A percentile compares a stretch with the other conserved stretches of the same genome.
These are phyloP conservation scores for Amyloporia xantha DNA, from an alignment of 768 basidiomycete genomes.

Conservation along the genomic window DNA sequence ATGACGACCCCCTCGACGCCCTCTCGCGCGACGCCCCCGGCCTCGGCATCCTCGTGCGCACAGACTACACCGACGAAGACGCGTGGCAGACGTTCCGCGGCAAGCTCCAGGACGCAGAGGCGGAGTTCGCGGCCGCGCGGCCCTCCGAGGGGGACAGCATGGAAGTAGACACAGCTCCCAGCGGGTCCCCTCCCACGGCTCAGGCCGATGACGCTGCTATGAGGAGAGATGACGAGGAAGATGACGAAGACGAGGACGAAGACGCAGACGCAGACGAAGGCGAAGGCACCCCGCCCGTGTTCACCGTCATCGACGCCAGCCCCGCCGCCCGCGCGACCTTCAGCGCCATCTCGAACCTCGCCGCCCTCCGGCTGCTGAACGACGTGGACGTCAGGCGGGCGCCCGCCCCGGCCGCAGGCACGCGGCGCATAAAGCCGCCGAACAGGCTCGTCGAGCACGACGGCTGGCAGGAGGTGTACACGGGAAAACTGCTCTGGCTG, in stretches of 20 bases:
- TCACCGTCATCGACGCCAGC: constrained; percentile 44
- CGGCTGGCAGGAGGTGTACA: constrained; percentile 71
- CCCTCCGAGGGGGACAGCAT: constrained; percentile 18
- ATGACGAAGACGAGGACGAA: constrained; percentile 27
- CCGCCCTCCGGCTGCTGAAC: constrained; percentile 61
- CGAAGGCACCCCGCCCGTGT: constrained; percentile 29
- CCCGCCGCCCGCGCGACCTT: constrained; percentile 37
- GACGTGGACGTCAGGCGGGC: constrained; percentile 59
- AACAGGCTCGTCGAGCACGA: constrained; percentile 55
- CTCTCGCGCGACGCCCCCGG: constrained; percentile 39
- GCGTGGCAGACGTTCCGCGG: constrained; percentile 55
- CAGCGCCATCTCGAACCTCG: constrained; percentile 53
- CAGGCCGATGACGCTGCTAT: constrained; percentile 21
- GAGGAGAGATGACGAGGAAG: constrained; percentile 14
- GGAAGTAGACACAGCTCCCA: constrained; percentile 18
- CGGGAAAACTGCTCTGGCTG: constrained; percentile 65
- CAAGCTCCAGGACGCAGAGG: constrained; percentile 48
- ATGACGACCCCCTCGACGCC: constrained; percentile 51
- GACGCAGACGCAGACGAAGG: constrained; percentile 25
- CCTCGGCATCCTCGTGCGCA: constrained; percentile 61
- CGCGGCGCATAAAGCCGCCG: constrained; percentile 39
- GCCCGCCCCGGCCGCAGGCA: constrained; percentile 39
- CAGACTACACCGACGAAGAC: constrained; percentile 61
- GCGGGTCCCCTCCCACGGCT: constrained; percentile 9
- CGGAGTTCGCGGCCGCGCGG: constrained; percentile 37